A percentile compares a stretch with the other conserved stretches of the same genome.
phyloP scores from a whole-genome alignment of 2,329 filamentous ascomycete species.

The Emmonsia crescens region DNA sequence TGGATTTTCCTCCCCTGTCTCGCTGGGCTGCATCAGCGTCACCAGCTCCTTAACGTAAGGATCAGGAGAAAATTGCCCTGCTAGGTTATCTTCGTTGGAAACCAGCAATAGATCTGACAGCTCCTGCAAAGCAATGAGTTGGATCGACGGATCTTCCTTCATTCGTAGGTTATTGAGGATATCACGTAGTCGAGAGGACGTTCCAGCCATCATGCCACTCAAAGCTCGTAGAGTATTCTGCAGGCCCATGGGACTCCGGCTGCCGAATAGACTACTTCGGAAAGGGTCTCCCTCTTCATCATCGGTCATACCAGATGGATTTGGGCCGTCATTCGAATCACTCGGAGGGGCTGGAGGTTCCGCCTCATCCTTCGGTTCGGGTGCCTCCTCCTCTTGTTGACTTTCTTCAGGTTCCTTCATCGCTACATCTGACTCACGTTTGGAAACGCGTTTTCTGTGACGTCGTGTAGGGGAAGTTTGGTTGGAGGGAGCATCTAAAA shows the following conservation, averaged over 20 bases:
- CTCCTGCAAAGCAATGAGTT: constrained; percentile 86
- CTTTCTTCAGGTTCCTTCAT: constrained; percentile 61
- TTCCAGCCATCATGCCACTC: constrained; percentile 83
- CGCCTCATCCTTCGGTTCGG: constrained; percentile 28
- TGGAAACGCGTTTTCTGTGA: constrained; percentile 45
- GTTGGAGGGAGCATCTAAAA: constrained; percentile 25
- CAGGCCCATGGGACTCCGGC: constrained; percentile 53
- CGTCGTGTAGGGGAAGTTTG: constrained; percentile 28
- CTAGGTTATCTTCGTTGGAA: constrained; percentile 91
- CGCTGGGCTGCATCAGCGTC: constrained; percentile 78
- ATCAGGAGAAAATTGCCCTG: constrained; percentile 89
- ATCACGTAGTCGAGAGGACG: constrained; percentile 67
- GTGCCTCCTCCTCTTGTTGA: constrained; percentile 32
- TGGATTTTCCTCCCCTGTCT: constrained; percentile 78
- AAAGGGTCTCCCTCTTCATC: constrained; percentile 53
- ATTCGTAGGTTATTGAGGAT: constrained; percentile 65
- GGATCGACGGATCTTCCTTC: constrained; percentile 75
- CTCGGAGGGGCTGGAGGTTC: constrained; percentile 48
- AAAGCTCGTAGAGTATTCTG: constrained; percentile 75
- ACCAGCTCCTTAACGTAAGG: constrained; percentile 93
- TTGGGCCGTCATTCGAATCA: constrained; percentile 52
- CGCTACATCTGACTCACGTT: constrained; percentile 52
- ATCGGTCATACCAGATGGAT: constrained; percentile 29
- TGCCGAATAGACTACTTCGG: constrained; percentile 52
- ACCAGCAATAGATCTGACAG: constrained; percentile 87